A percentile compares a stretch with the other conserved stretches of the same genome.
phyloP scores from a whole-genome alignment of 768 basidiomycete species.

The Basidioascus undulatus region DNA sequence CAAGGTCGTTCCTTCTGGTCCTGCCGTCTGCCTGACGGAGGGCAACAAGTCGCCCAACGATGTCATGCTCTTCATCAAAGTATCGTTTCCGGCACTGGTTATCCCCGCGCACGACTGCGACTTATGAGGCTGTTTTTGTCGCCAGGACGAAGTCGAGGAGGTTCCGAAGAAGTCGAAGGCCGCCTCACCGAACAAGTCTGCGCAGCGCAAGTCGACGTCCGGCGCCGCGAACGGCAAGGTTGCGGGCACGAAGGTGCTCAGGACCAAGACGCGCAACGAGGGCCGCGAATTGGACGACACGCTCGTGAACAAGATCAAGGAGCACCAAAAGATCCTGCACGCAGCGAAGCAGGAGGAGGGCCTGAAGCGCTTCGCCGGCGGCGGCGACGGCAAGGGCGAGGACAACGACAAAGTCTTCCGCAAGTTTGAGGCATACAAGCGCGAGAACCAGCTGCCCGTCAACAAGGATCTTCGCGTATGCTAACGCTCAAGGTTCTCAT shows the following conservation, averaged over 20 bases:
- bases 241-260: conserved; percentile 26
- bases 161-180: conserved; percentile 20
- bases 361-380: conserved; percentile 57
- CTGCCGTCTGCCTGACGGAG: conserved; percentile 40
- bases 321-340: conserved; percentile 72
- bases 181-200: conserved; percentile 17
- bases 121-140: neutral
- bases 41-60: conserved; percentile 66
- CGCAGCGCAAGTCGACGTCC: conserved; percentile 28
- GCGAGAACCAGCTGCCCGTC: conserved; percentile 69
- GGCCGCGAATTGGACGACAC: conserved; percentile 62
- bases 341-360: conserved; percentile 51
- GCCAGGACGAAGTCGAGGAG: conserved; percentile 28
- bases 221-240: conserved; percentile 34
- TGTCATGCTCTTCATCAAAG: conserved; percentile 47
- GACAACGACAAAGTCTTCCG: conserved; percentile 88
- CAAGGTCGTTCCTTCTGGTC: conserved; percentile 34
- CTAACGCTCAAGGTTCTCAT: conserved; percentile 26
- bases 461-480: conserved; percentile 52
- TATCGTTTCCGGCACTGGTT: neutral
- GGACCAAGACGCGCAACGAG: conserved; percentile 72
- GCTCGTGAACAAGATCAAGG: conserved; percentile 48
- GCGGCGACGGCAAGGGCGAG: conserved; percentile 42
- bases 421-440: conserved; percentile 87
- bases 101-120: neutral